Conservation (phyloP, 108 stramenopile species). For the Skeletonema menzelii region DNA sequence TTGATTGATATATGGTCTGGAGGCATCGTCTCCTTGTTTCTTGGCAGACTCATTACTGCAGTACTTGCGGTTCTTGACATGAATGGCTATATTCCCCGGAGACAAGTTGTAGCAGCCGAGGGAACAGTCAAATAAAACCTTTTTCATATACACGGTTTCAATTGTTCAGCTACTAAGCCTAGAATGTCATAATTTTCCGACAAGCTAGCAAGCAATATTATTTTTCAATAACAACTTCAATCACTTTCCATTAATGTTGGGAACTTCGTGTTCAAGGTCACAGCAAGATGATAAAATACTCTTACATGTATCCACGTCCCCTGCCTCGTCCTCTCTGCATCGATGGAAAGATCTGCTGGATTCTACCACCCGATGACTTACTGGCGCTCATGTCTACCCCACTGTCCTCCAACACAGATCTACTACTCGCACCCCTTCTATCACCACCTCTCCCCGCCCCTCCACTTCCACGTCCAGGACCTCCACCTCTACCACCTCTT, state of each 20-base stretch:
- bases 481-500: constrained; percentile 12
- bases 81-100: constrained; percentile 11
- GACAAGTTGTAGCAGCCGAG: neutral
- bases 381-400: constrained; percentile 73
- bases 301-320: constrained; percentile 54
- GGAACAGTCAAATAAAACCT: neutral
- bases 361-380: constrained; percentile 1
- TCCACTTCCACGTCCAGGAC: constrained; percentile 13
- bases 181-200: too few species aligned
- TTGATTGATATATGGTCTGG: constrained; percentile 57
- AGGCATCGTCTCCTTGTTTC: constrained; percentile 65
- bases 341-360: constrained; percentile 67
- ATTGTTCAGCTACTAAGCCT: too few species aligned
- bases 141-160: too few species aligned
- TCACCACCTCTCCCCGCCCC: constrained; percentile 9
- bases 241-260: neutral
- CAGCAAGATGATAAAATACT: neutral
- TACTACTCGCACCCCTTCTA: constrained; percentile 19
- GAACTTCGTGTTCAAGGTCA: neutral
- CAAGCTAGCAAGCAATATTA: too few species aligned
- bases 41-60: constrained; percentile 58
- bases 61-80: constrained; percentile 29
- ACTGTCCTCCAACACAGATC: constrained; percentile 49
- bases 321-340: constrained; percentile 59
- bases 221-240: too few species aligned